Base-by-base conservation (phyloP, 2,329 filamentous ascomycete species). In the Coccinonectria pachysandricola region DNA sequence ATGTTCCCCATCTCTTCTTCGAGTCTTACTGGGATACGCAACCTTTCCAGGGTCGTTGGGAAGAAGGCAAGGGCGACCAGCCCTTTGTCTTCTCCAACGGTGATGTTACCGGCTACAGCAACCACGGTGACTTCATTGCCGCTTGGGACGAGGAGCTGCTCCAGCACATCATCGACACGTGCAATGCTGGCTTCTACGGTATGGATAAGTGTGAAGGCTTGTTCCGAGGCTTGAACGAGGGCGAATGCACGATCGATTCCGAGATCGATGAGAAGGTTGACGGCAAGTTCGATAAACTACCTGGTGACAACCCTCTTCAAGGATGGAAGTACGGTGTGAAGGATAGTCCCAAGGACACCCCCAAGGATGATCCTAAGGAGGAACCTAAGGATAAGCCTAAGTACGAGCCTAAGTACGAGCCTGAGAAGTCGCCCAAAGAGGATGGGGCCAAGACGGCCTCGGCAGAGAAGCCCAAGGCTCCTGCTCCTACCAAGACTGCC, bases 111-210 rank as follows among this genome's bases (percentile, higher is more conserved):
- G 80, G 79, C 30, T 83, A 71, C 57, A 72, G 71, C 42, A 67
- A 68, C 34, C 79, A 85, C 53, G 78, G 65, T 24, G 79, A 86
- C 52, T 85, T 86, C 57, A 54, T 80, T 38, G 72, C 79, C 36
- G 79, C 71, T 10, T 86, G 81, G 81, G 72, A 85, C 39, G 62
- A 69, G 35, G 51, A 59, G 15, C 63, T 67, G 23, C 71, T 83
- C 25, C 74, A 79, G 52, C 60, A 68, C 34, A 78, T 80, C 37
- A 74, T 83, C 39, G 64, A 79, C 46, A 69, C 60, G 26, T 84
- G 81, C 59, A 60, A 75, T 42, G 68, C 67, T 23, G 67, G 71
- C 24, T 65, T 65, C 31, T 37, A 47, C 6, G 71, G 71, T 25
- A 75, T 83, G 59, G 68, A 78, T 36, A 60, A 66, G 37, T 84